Evolutionary conservation across 306 rosid genomes (phyloP), one percentile per base, ranked within the genome.

Genomic region (Senna siamea): DNA sequence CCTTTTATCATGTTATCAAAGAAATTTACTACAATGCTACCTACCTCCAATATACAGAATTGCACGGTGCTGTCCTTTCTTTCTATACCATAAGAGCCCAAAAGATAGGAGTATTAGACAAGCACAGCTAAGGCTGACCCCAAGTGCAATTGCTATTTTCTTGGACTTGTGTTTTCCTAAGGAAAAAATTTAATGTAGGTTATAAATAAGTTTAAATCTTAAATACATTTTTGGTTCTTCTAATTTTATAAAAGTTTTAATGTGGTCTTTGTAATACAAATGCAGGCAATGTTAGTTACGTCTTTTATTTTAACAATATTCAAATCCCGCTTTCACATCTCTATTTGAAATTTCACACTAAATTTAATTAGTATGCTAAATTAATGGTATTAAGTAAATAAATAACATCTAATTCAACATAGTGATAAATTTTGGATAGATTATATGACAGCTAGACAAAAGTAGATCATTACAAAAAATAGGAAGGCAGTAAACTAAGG

Each of bases 131-230:
- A 93, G 84, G 78, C 94, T 85, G 69, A 85, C 84, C 76, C 95
- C 98, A 70, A 91, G 90, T 51, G 95, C 96, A 85, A 91, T 82
- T 35, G 89, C 98, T 56, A 91, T 66, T 79, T 72, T 89, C 40
- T 76, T 88, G 66, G 97, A 86, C 73, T 82, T 82, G 41, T 82
- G 85, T 69, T 85, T 85, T 37, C 91, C 98, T 93, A 38, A 8
- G 46, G 37, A 76, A 19, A 44, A 26, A 41, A 66, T 35, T 34
- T 15, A 18, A n/a, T 10, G 10, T 14, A 23, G 2, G 17, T 12
- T 13, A 26, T 30, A 15, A 26, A 15, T 26, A 37, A 7, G 40
- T 37, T 37, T 37, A 37, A 37, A 26, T 26, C 30, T 26, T 26
- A 26, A 26, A 26, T 26, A 26, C 30, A 26, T 26, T 26, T 26